Base-by-base conservation (phyloP, 2,329 filamentous ascomycete species). In the Clonostachys solani region DNA sequence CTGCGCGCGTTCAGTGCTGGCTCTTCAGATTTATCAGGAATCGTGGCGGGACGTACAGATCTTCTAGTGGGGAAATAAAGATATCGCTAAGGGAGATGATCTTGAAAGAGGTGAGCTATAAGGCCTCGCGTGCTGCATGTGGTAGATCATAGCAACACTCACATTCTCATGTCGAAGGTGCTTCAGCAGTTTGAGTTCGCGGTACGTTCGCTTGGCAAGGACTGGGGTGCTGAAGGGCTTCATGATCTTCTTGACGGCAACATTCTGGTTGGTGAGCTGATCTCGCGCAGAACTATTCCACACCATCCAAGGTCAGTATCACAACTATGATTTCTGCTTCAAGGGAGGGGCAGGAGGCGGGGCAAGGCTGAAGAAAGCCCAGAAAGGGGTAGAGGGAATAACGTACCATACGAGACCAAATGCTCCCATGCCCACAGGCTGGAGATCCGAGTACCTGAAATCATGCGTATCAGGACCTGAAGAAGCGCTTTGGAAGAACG, bases 201-300 rank as follows among this genome's bases (percentile, higher is more conserved):
- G 86, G 69, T 99, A 99, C 56, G 94, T 99, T 65, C 94, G 83
- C 78, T 99, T 99, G 49, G 94, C 94, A 43, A 99, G 79, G 49
- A 99, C 94, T 2, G 94, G 92, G n/a, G 94, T 99, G 78, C 92
- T 96, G 73, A 99, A 99, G 10, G 94, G 94, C 78, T 97, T 99
- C 92, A 99, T 97, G 65, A 99, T 99, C 83, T 99, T 99, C 82
- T 99, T 99, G 66, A 99, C 92, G 50, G 94, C 94, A 52, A 99
- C 94, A 71, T 92, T 91, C 70, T 96, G 92, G 67, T 83, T 89
- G 50, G 94, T 97, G 71, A 99, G 90, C 75, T 97, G 92, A 69
- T 99, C 94, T 73, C 91, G 92, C 49, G 94, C 94, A 54, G 94
- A 97, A 73, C 92, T 97, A 40, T 29, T 13, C n/a, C 13, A 17